These are phyloP conservation scores for Suillus weaverae DNA, from an alignment of 768 basidiomycete species.

Conservation along the genomic window DNA sequence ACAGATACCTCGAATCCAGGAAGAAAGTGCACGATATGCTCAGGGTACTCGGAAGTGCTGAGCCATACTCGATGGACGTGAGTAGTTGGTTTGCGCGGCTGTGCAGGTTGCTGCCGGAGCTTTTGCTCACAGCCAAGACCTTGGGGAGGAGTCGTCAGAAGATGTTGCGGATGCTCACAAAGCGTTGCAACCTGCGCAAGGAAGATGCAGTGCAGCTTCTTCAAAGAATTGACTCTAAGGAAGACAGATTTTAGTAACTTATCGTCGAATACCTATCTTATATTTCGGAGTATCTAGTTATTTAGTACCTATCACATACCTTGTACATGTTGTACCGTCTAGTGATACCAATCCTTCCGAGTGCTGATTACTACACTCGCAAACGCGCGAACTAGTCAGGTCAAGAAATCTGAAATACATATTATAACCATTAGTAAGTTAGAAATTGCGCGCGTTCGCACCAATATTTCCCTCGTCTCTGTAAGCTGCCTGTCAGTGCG, in stretches of 20 bases:
- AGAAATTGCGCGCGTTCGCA: no score
- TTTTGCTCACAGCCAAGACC: background rate
- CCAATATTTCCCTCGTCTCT: no score
- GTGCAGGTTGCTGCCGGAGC: background rate
- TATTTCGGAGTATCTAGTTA: background rate
- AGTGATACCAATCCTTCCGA: no score
- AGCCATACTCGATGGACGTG: background rate
- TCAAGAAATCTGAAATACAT: no score
- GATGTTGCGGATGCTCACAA: conserved; percentile 13
- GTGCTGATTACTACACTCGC: no score
- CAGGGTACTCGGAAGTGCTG: background rate
- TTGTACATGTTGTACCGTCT: background rate
- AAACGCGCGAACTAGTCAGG: no score
- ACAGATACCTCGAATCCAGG: conserved; percentile 22
- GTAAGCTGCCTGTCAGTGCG: no score
- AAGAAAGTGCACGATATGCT: conserved; percentile 25
- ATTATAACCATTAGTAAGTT: no score
- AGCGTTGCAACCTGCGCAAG: conserved; percentile 27
- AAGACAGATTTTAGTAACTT: background rate
- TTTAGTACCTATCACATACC: background rate
- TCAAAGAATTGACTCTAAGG: conserved; percentile 11
- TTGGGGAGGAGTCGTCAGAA: background rate
- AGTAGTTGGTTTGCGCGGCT: background rate
- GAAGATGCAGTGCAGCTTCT: conserved; percentile 24
- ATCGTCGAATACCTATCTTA: background rate